Base-by-base conservation (phyloP, 1,284 basidiomycete species). In the Testicularia cyperi region DNA sequence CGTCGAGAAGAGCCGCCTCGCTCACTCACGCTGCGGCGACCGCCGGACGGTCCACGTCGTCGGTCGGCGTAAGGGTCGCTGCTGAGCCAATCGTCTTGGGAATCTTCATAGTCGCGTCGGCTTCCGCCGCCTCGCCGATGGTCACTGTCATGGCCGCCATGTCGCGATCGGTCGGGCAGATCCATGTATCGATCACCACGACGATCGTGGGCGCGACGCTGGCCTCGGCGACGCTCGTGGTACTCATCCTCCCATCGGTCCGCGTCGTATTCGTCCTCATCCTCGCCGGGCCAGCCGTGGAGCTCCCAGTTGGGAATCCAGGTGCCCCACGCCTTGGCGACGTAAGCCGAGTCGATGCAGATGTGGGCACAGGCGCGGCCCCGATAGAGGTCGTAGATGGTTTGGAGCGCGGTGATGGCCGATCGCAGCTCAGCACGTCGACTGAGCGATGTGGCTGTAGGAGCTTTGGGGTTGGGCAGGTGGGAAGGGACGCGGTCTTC, bases 301-400 rank as follows among this genome's bases (percentile, higher is more conserved):
- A 40, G 35, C 40, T 72, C 69, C 69, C 69, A 72, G 10, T 56
- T 42, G 3, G 69, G 69, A 21, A 72, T 72, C 69, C 69, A 72
- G 7, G 57, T 54, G 10, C 65, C 67, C 69, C 69, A 72, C 2
- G 69, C 69, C 40, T 72, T 72, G 45, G 69, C 69, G 13, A 69
- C 65, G 47, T 72, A 72, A 2, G 67, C 58, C 20, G 57, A 63
- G 43, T 68, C 67, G 30, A 72, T 66, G 51, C 69, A 72, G 20
- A 72, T 44, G 39, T 72, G 69, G 3, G 61, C 62, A 34, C 69
- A 72, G 3, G 61, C 58, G 15, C 44, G 47, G 20, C 47, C 61
- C 22, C 39, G 54, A 61, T 56, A 55, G 15, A 67, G 52, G 31
- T 58, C 52, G 32, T 63, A 60, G 38, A 64, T 47, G 21, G 48